Conservation (phyloP, 169 alveolate species). For the Plasmodium ovale region DNA sequence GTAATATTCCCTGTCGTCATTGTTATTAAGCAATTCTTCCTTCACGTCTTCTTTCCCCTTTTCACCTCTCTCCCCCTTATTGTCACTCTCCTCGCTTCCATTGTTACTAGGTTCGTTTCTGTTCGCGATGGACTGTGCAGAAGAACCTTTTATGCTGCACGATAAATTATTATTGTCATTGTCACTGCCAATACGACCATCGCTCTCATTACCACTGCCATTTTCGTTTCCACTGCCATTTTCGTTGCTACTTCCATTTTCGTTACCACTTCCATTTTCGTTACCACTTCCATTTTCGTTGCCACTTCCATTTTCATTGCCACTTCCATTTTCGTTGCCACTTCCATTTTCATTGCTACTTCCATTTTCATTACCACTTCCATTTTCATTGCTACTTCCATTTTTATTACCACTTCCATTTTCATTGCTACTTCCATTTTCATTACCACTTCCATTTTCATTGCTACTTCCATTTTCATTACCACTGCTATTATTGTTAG, state of each 20-base stretch:
- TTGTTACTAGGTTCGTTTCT: neutral
- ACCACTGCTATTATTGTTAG: too few species aligned
- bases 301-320: neutral
- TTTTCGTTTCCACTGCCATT: neutral
- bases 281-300: neutral
- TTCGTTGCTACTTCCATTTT: neutral
- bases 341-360: too few species aligned
- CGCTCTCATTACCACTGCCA: neutral
- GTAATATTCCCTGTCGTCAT: neutral
- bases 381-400: neutral
- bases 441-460: too few species aligned
- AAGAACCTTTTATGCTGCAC: neutral
- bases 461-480: neutral
- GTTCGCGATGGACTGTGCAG: neutral
- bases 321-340: neutral
- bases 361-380: neutral
- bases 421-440: too few species aligned
- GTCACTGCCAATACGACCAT: neutral
- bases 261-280: neutral
- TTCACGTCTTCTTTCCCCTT: neutral
- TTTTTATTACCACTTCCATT: too few species aligned
- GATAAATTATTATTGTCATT: neutral
- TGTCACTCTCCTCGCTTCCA: neutral
- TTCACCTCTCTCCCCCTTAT: too few species aligned
- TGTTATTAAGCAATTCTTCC: neutral